Base-by-base conservation (phyloP, 345 rosid species). In the Salix viminalis region DNA sequence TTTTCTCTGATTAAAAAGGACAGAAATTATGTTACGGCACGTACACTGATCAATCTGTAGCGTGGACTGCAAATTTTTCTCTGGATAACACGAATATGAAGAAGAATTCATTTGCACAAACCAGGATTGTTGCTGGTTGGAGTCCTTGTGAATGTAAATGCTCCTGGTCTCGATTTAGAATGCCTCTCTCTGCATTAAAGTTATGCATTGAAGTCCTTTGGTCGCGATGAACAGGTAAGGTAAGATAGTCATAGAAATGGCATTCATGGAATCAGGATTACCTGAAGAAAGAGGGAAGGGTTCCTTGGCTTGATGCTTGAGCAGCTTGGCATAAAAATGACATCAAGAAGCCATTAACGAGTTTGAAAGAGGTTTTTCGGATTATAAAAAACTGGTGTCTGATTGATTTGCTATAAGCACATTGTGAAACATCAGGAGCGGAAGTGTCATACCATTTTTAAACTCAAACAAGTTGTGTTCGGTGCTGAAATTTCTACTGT, bases 221-320 rank as follows among this genome's bases (percentile, higher is more conserved):
- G 44, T 23, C 60, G 4, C 67, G 41, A 26, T 24, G 41, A 65
- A 60, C 50, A 69, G 26, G 24, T 21, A 58, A 65, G 32, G 56
- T 41, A 75, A 71, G 41, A 61, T 72, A 26, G 62, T 50, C 54
- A 69, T 54, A 24, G 75, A 30, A 62, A 58, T 42, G n/a, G 23
- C 58, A 37, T 6, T 58, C 26, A 39, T 6, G 65, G 12, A 52
- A 67, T 72, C 71, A 72, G 75, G 74, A 48, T 68, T 82, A 89
- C 91, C 91, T 79, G 8, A 71, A 26, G 39, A 75, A 32, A 15
- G 79, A 67, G 21, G 85, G 78, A 50, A 86, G 80, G 70, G 79
- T 80, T 41, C 87, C 83, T 72, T 39, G 76, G 68, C 76, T 82
- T 71, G 86, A 83, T 82, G 83, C 81, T 76, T 78, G 87, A 74